Percentiles rank a stretch among this genome's conserved stretches.
Conservation (phyloP, 257 asterid species). For the Linaria vulgaris region DNA sequence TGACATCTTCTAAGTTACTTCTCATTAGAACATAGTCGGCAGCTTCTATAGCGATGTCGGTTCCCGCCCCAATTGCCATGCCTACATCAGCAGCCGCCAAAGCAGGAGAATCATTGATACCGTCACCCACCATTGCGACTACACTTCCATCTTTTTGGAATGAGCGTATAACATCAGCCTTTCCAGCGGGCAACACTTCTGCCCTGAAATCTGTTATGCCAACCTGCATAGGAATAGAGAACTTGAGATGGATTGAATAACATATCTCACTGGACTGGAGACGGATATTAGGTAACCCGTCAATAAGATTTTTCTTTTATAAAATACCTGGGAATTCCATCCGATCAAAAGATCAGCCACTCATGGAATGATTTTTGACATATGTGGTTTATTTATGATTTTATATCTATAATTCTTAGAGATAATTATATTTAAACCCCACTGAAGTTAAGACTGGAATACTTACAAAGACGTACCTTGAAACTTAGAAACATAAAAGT, state of each 20-base stretch:
- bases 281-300: not conserved
- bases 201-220: constrained; percentile 91
- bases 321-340: no score
- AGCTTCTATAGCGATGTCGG: constrained; percentile 97
- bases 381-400: no score
- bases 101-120: constrained; percentile 97
- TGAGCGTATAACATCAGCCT: constrained; percentile 81
- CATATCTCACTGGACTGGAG: not conserved
- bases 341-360: no score
- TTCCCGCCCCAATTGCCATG: constrained; percentile 99
- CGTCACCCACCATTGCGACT: constrained; percentile 99
- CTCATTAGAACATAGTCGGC: constrained; percentile 95
- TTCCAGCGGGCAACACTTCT: constrained; percentile 98
- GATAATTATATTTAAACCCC: no score
- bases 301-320: no score
- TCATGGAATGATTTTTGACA: no score
- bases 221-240: constrained; percentile 50
- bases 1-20: constrained; percentile 90
- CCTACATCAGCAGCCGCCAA: constrained; percentile 98
- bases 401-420: no score
- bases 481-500: no score
- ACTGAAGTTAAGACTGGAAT: no score
- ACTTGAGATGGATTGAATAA: constrained; percentile 2
- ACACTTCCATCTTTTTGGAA: constrained; percentile 76
- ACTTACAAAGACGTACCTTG: no score